Percentiles rank a stretch among this genome's conserved stretches.
Evolutionary conservation across 805 yeast species (phyloP).

Genomic region (Wickerhamomyces chaumierensis): DNA sequence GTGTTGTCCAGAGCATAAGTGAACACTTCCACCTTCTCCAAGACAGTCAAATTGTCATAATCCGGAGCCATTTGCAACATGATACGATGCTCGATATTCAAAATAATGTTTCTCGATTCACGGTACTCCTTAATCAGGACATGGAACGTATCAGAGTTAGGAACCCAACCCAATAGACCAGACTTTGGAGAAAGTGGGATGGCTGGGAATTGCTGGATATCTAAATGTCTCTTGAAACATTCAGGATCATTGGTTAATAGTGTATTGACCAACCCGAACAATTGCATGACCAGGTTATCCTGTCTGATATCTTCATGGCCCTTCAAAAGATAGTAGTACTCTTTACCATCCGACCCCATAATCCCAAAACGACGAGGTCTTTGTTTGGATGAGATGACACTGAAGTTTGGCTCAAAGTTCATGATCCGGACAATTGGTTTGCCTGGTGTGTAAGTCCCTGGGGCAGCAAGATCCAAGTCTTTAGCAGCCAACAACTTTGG

Average conservation of each 20-base stretch:
- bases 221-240: slow-evolving; percentile 90
- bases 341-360: slow-evolving; percentile 85
- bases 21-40: slow-evolving; percentile 94
- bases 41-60: slow-evolving; percentile 76
- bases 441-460: slow-evolving; percentile 87
- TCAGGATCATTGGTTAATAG: slow-evolving; percentile 83
- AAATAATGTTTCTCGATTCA: slow-evolving; percentile 76
- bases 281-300: slow-evolving; percentile 94
- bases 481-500: slow-evolving; percentile 74
- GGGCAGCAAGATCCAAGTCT: slow-evolving; percentile 80
- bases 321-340: slow-evolving; percentile 70
- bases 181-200: slow-evolving; percentile 94
- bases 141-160: slow-evolving; percentile 94
- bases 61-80: slow-evolving; percentile 97
- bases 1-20: slow-evolving; percentile 93
- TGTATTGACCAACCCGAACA: slow-evolving; percentile 91
- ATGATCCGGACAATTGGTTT: slow-evolving; percentile 64
- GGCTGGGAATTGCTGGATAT: slow-evolving; percentile 85
- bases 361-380: slow-evolving; percentile 80
- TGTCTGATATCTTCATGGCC: slow-evolving; percentile 98
- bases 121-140: slow-evolving; percentile 85
- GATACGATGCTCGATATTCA: slow-evolving; percentile 89
- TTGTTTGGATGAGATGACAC: slow-evolving; percentile 90
- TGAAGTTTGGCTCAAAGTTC: slow-evolving; percentile 69
- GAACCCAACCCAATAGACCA: slow-evolving; percentile 96